Evolutionary conservation across 441 rosid species (phyloP).

Genomic region (Mallotus repandus): DNA sequence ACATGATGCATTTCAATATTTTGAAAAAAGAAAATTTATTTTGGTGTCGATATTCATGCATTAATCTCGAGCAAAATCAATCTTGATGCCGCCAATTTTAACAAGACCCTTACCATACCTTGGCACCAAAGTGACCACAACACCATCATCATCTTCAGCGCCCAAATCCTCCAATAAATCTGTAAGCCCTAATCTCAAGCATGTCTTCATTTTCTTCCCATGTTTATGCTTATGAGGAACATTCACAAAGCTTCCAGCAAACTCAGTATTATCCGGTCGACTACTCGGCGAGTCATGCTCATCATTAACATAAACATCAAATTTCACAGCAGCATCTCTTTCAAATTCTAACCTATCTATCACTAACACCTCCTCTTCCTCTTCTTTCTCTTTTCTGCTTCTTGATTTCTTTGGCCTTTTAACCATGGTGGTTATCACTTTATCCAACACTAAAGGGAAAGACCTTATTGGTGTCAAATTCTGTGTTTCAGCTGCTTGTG

Average conservation of each 20-base stretch:
- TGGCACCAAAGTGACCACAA: constrained; percentile 58
- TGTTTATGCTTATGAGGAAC: constrained; percentile 53
- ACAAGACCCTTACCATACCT: constrained; percentile 33
- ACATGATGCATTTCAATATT: too few relatives aligned
- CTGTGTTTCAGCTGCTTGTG: constrained; percentile 35
- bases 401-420: constrained; percentile 53
- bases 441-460: constrained; percentile 46
- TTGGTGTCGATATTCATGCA: background rate
- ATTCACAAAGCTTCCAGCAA: constrained; percentile 58
- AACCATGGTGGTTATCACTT: constrained; percentile 31
- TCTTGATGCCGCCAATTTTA: constrained; percentile 42
- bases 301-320: constrained; percentile 52
- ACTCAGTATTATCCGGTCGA: constrained; percentile 42
- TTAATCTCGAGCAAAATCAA: constrained; percentile 39
- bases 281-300: constrained; percentile 30
- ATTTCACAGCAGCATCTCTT: constrained; percentile 35
- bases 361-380: constrained; percentile 53
- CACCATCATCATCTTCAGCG: constrained; percentile 52
- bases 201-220: constrained; percentile 39
- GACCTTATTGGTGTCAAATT: constrained; percentile 12
- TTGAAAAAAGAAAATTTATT: too few relatives aligned
- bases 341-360: constrained; percentile 46
- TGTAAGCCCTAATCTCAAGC: constrained; percentile 44
- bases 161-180: constrained; percentile 55
- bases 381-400: constrained; percentile 50